Conservation (phyloP, 306 rosid species). For the Corylus americana region DNA sequence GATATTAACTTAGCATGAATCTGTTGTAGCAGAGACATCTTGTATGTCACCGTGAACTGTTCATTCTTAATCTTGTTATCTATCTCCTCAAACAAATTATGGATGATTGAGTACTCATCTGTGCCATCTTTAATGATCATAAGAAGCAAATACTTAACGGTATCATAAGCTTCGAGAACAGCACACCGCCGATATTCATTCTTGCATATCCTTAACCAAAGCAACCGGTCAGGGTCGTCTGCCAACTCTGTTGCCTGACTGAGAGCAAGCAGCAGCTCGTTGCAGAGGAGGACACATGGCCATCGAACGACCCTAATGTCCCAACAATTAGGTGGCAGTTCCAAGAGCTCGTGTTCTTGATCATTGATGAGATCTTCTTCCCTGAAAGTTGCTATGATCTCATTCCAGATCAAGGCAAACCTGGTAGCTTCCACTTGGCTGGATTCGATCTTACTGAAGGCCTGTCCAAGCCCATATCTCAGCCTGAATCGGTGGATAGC, state of each 20-base stretch:
- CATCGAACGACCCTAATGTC: constrained; percentile 84
- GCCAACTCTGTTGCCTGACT: constrained; percentile 75
- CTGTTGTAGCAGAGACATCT: constrained; percentile 53
- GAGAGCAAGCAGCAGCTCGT: constrained; percentile 83
- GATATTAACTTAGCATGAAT: constrained; percentile 67
- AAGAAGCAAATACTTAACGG: constrained; percentile 58
- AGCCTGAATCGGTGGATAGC: constrained; percentile 73
- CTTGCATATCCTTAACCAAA: constrained; percentile 86
- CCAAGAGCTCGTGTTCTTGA: constrained; percentile 72
- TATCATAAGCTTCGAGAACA: constrained; percentile 83
- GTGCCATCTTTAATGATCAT: constrained; percentile 46
- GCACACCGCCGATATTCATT: constrained; percentile 89
- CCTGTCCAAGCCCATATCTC: constrained; percentile 79
- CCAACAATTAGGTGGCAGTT: constrained; percentile 85
- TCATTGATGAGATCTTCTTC: constrained; percentile 94
- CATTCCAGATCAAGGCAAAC: constrained; percentile 98
- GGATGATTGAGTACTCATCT: constrained; percentile 59
- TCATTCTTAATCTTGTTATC: constrained; percentile 44
- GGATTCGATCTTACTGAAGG: constrained; percentile 74
- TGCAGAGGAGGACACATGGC: constrained; percentile 81
- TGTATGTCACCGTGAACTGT: constrained; percentile 42
- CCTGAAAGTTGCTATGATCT: constrained; percentile 79
- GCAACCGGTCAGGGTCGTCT: constrained; percentile 42
- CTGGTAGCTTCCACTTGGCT: constrained; percentile 75
- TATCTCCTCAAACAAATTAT: constrained; percentile 47